phyloP scores from a whole-genome alignment of 768 basidiomycete species.

The Suillus weaverae region DNA sequence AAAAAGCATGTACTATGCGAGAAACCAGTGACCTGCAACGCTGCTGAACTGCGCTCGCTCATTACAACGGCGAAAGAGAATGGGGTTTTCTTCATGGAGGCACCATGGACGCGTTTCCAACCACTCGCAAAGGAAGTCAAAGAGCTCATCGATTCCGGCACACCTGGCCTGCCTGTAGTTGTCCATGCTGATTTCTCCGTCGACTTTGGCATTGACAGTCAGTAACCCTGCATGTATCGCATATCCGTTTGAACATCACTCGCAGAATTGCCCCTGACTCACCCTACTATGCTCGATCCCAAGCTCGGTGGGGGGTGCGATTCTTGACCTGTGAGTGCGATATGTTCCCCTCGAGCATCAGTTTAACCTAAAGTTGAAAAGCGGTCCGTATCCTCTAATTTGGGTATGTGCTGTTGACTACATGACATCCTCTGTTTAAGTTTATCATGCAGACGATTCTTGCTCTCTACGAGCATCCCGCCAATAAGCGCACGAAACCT shows the following conservation, averaged over 20 bases:
- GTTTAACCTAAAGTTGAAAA: conserved; percentile 13
- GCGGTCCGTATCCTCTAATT: conserved; percentile 48
- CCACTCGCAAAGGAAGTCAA: conserved; percentile 31
- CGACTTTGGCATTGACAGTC: conserved; percentile 46
- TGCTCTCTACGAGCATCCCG: conserved; percentile 46
- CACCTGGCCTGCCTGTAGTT: conserved; percentile 38
- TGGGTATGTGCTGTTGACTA: conserved; percentile 31
- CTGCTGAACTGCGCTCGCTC: conserved; percentile 46
- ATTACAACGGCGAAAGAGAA: conserved; percentile 47
- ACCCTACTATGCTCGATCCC: conserved; percentile 53
- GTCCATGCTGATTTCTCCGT: conserved; percentile 49
- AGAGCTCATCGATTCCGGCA: conserved; percentile 37
- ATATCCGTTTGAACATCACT: neutral
- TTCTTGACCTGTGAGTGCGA: conserved; percentile 46
- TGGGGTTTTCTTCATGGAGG: conserved; percentile 57
- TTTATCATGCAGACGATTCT: conserved; percentile 45
- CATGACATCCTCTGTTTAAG: conserved; percentile 4
- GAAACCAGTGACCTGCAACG: conserved; percentile 54
- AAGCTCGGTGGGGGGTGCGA: conserved; percentile 49
- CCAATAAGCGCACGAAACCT: conserved; percentile 43
- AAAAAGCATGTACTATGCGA: conserved; percentile 58
- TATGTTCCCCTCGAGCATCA: conserved; percentile 11
- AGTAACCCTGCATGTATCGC: conserved; percentile 15
- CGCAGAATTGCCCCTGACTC: conserved; percentile 40
- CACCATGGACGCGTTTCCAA: conserved; percentile 51